Base-by-base conservation (phyloP, 495 filamentous ascomycete species). In the Talaromyces stipitatus region DNA sequence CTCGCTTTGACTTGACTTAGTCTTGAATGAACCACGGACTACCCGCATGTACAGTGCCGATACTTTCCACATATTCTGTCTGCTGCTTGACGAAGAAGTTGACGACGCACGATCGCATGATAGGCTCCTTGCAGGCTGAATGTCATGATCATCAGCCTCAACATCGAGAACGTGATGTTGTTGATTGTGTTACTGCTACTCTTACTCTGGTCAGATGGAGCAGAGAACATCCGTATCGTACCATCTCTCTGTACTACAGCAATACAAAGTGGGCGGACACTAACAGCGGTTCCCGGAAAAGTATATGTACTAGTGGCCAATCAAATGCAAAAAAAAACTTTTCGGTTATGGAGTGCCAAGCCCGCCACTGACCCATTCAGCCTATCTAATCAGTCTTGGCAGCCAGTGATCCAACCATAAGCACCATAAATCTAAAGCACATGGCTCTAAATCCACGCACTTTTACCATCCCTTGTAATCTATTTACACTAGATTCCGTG, bases 21-120 rank as follows among this genome's bases (percentile, higher is more conserved):
- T 41, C n/a, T 20, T 32, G 50, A 27, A 33, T 27, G 50, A 52
- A 52, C 50, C 50, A 52, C 50, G 28, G 50, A 30, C 24, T 16
- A n/a, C 14, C 50, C 50, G 50, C 16, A 30, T 52, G 50, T 20
- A 16, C 20, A 18, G 46, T 16, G 27, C 27, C 14, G 27, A n/a
- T 30, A 28, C 28, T 22, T 29, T 14, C 36, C 36, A 41, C 36
- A 41, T 41, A 41, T 41, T 20, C 18, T 14, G n/a, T 41, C 36
- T 14, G 33, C 12, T 16, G n/a, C 1, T 16, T 38, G 33, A 38
- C 33, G 33, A 41, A 18, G n/a, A n/a, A 18, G 36, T 41, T 41
- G n/a, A 10, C 18, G 33, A 36, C 4, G 33, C 33, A 36, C 32
- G 32, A 41, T 41, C n/a, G 36, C 36, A 41, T 41, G 36, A 41